These are phyloP conservation scores for Canariomyces notabilis DNA, from an alignment of 2,329 filamentous ascomycete species.

Conservation along the genomic window DNA sequence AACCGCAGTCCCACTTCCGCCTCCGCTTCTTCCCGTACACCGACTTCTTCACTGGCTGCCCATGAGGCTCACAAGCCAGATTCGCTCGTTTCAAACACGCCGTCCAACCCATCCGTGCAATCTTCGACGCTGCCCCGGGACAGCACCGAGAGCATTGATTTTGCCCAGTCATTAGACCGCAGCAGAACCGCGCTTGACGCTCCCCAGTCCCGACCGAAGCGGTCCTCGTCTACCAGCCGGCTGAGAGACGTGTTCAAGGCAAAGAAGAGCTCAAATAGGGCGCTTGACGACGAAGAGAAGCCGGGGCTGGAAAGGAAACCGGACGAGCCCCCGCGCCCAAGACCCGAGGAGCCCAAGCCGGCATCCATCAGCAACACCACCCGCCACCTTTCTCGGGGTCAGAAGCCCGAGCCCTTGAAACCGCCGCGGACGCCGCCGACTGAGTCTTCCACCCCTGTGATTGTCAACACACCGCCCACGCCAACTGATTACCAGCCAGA, in stretches of 20 bases:
- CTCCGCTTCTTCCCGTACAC: constrained; percentile 59
- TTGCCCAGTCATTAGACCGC: constrained; percentile 27
- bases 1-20: constrained; percentile 42
- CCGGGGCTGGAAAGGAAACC: constrained; percentile 3
- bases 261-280: constrained; percentile 46
- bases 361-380: constrained; percentile 24
- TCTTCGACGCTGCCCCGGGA: constrained; percentile 36
- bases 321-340: constrained; percentile 3
- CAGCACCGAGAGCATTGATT: constrained; percentile 31
- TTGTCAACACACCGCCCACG: constrained; percentile 63
- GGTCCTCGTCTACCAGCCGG: constrained; percentile 64
- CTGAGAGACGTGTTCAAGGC: constrained; percentile 66
- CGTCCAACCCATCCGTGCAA: constrained; percentile 25
- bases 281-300: constrained; percentile 35
- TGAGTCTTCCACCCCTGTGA: constrained; percentile 45
- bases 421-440: constrained; percentile 46
- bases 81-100: constrained; percentile 35
- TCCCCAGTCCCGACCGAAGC: constrained; percentile 42
- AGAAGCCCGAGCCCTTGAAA: constrained; percentile 28
- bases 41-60: constrained; percentile 63
- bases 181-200: constrained; percentile 38
- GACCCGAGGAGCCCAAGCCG: constrained; percentile 14
- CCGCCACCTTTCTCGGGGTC: constrained; percentile 28
- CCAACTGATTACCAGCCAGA: constrained; percentile 45
- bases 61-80: constrained; percentile 51